Base-by-base conservation (phyloP, 805 yeast genomes). In the Kluyveromyces starmeri region DNA sequence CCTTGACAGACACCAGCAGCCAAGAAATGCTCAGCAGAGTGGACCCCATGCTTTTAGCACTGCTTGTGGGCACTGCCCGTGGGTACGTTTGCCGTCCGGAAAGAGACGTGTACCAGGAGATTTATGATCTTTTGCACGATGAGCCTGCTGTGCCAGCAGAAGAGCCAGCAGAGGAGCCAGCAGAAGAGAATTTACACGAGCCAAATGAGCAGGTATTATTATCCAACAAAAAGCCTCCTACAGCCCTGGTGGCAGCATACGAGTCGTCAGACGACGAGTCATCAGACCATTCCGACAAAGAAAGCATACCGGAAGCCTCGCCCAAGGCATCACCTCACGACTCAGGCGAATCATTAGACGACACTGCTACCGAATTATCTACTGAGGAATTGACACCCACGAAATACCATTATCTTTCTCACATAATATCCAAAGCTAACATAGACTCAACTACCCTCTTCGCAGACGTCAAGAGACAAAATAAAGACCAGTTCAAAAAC, bases 1-100 rank as follows among this genome's bases (percentile, higher is more conserved):
- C 40, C 15, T 52, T 66, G 6, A 58, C 61, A 1, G 61, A 59
- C 32, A 51, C 46, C 2, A 47, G 46, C 10, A 51, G 64, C 11
- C 31, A 42, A 9, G 37, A 39, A 5, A 38, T 53, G 7, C 24
- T 66, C 16, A 42, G 53, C 2, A 28, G 39, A 2, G 16, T 63
- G 27, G 65, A 60, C 23, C 44, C 45, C 14, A 53, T 54, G 5
- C 44, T 44, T 20, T 32, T 56, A 18, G 37, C 48, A 2, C 32
- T 43, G n/a, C 34, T 53, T 16, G 34, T 51, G 6, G 57, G 46
- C 1, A 32, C 48, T 2, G 50, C 54, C 5, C 42, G 56, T 26
- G 58, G 55, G 0, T 46, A 44, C 20, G 15, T 2, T 10, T 8
- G 20, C n/a, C 6, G 26, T 12, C 15, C 14, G 13, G 27, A 20